Evolutionary conservation across 176 grass and related monocot species (phyloP).

Genomic region (sorghum (Sorghum bicolor)): Sorghum_bicolor_NCBIv3 NC_012872.2:10442501-10443000

Average conservation of each 20-base stretch:
- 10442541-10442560: constrained; percentile 38
- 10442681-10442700: neutral
- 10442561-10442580: constrained; percentile 25
- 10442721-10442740: constrained; percentile 18
- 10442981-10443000: constrained; percentile 88
- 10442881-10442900: constrained; percentile 52
- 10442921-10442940: constrained; percentile 71
- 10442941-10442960: constrained; percentile 83
- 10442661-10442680: constrained; percentile 19
- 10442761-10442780: constrained; percentile 37
- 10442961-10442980: constrained; percentile 81
- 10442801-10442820: constrained; percentile 24
- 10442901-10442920: constrained; percentile 54
- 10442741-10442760: constrained; percentile 42
- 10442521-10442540: neutral
- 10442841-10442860: constrained; percentile 57
- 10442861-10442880: constrained; percentile 53
- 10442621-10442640: constrained; percentile 27
- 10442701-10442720: constrained; percentile 30
- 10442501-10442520: neutral
- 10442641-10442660: constrained; percentile 12
- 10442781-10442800: constrained; percentile 43
- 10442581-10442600: constrained; percentile 26
- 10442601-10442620: constrained; percentile 24
- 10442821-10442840: constrained; percentile 55